A percentile compares a stretch with the other conserved stretches of the same genome.
Evolutionary conservation across 805 yeast species (phyloP).

Genomic region (Candida gorgasii): DNA sequence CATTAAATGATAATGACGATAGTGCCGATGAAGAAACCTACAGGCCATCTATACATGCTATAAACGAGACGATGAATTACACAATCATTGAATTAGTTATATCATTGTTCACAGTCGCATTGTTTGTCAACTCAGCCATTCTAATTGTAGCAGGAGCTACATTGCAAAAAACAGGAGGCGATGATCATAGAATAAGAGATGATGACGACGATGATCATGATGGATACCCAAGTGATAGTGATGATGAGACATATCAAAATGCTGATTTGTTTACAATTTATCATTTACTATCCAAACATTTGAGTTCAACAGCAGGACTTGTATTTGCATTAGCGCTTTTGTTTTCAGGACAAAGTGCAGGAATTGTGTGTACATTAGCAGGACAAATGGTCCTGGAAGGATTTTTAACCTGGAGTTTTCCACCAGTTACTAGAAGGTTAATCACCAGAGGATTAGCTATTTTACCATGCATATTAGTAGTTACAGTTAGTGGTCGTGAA

Average conservation of each 20-base stretch:
- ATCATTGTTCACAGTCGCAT: conserved; percentile 43
- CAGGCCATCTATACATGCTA: conserved; percentile 43
- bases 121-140: conserved; percentile 50
- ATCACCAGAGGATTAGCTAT: conserved; percentile 83
- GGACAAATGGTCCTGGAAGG: conserved; percentile 96
- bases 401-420: conserved; percentile 73
- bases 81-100: conserved; percentile 42
- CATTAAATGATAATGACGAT: conserved; percentile 2
- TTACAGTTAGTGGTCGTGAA: conserved; percentile 71
- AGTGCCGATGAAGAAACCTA: conserved; percentile 20
- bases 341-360: conserved; percentile 93
- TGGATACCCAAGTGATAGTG: conserved; percentile 18
- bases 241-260: conserved; percentile 43
- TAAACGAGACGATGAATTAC: conserved; percentile 40
- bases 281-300: conserved; percentile 62
- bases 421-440: conserved; percentile 79
- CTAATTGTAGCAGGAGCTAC: conserved; percentile 92
- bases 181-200: conserved; percentile 19
- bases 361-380: conserved; percentile 89
- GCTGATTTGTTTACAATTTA: conserved; percentile 86
- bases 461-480: conserved; percentile 78
- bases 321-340: conserved; percentile 86
- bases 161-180: conserved; percentile 33
- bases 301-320: conserved; percentile 84
- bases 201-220: conserved; percentile 19